A percentile compares a stretch with the other conserved stretches of the same genome.
Conservation (phyloP, 805 yeast species). For the Nakazawaea ernobii region DNA sequence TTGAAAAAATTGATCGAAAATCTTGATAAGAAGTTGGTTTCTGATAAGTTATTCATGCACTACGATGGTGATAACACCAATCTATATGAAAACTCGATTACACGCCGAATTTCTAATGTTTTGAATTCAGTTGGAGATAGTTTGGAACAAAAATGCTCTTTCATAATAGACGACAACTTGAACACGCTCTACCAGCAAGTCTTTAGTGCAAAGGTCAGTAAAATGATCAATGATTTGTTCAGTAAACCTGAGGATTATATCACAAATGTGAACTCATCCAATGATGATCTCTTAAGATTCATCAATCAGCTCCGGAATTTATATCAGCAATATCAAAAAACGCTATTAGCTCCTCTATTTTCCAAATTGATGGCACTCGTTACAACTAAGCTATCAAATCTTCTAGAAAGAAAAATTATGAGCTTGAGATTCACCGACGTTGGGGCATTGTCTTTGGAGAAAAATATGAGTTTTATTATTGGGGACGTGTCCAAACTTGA, state of each 20-base stretch:
- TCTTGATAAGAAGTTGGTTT: slow-evolving; percentile 21
- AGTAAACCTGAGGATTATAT: slow-evolving; percentile 32
- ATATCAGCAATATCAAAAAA: slow-evolving; percentile 59
- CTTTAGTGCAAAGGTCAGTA: slow-evolving; percentile 28
- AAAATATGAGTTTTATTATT: slow-evolving; percentile 71
- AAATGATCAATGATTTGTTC: slow-evolving; percentile 30
- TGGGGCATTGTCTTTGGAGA: slow-evolving; percentile 42
- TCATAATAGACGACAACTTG: slow-evolving; percentile 38
- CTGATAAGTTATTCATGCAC: slow-evolving; percentile 24
- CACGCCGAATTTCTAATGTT: neutral
- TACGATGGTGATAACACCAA: slow-evolving; percentile 22
- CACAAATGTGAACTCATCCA: slow-evolving; percentile 11
- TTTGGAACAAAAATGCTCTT: slow-evolving; percentile 24
- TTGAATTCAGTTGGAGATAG: neutral
- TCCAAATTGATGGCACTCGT: slow-evolving; percentile 4
- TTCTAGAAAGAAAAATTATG: slow-evolving; percentile 67
- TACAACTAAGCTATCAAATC: slow-evolving; percentile 33
- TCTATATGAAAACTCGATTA: slow-evolving; percentile 5
- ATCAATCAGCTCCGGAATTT: slow-evolving; percentile 58
- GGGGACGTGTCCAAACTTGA: slow-evolving; percentile 66
- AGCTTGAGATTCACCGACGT: slow-evolving; percentile 37
- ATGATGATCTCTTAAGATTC: slow-evolving; percentile 39
- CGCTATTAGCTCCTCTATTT: slow-evolving; percentile 35
- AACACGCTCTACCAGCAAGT: slow-evolving; percentile 32
- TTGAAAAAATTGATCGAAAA: slow-evolving; percentile 47